A percentile compares a stretch with the other conserved stretches of the same genome.
Evolutionary conservation across 2,329 filamentous ascomycete species (phyloP).

Genomic region (Colletotrichum somersetense): DNA sequence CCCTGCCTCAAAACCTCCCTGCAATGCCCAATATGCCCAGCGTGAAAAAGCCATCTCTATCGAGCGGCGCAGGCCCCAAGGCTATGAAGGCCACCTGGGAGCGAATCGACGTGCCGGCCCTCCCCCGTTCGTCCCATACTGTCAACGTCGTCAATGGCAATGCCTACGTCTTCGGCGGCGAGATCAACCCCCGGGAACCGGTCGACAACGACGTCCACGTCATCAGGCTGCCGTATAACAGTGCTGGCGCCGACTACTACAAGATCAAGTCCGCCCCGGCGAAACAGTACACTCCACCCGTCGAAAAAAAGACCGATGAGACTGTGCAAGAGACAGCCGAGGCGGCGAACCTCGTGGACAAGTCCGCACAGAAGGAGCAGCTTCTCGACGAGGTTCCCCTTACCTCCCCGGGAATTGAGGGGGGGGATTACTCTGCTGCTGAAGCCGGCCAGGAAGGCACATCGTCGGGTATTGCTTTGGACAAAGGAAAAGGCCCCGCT

Average conservation of each 20-base stretch:
- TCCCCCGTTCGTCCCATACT: constrained; percentile 81
- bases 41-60: constrained; percentile 41
- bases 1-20: constrained; percentile 61
- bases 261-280: constrained; percentile 63
- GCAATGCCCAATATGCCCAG: constrained; percentile 47
- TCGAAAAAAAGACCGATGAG: constrained; percentile 34
- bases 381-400: constrained; percentile 59
- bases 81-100: constrained; percentile 71
- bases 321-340: constrained; percentile 31
- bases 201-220: constrained; percentile 80
- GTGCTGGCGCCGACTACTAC: constrained; percentile 71
- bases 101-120: constrained; percentile 64
- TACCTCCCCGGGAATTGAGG: constrained; percentile 47
- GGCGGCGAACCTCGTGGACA: constrained; percentile 41
- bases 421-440: constrained; percentile 42
- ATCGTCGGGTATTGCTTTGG: constrained; percentile 41
- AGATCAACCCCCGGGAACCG: constrained; percentile 73
- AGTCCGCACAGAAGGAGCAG: constrained; percentile 49
- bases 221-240: constrained; percentile 70
- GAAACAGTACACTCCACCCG: constrained; percentile 41
- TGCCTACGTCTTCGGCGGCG: constrained; percentile 82
- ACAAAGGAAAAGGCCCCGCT: constrained; percentile 56
- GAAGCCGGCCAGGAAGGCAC: constrained; percentile 5
- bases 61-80: constrained; percentile 41
- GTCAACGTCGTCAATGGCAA: constrained; percentile 69